These are phyloP conservation scores for Populus davidiana DNA, from an alignment of 345 rosid species.

Conservation along the genomic window DNA sequence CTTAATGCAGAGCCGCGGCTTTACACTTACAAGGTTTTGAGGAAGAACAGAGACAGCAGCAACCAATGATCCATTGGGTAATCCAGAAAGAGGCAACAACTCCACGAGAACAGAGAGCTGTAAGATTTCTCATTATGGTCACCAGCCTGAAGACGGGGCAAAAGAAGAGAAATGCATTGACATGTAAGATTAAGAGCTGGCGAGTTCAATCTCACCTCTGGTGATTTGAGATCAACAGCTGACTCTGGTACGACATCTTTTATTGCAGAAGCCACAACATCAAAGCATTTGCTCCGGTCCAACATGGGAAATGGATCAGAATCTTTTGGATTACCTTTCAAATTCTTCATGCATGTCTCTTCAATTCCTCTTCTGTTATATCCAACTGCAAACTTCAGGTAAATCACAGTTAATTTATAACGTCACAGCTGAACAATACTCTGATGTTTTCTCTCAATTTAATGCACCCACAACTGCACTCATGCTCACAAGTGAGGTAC, in stretches of 20 bases:
- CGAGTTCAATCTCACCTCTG: slow-evolving; percentile 50
- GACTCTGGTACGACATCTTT: slow-evolving; percentile 76
- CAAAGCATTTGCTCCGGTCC: slow-evolving; percentile 78
- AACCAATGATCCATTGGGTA: slow-evolving; percentile 52
- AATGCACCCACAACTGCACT: background rate
- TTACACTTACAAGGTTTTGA: slow-evolving; percentile 58
- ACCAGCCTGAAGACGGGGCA: background rate
- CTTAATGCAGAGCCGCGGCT: slow-evolving; percentile 78
- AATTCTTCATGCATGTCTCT: slow-evolving; percentile 44
- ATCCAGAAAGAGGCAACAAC: slow-evolving; percentile 75
- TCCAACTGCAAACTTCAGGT: slow-evolving; percentile 78
- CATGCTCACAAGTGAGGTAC: no score
- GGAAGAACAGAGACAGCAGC: slow-evolving; percentile 84
- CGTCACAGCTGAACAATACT: background rate
- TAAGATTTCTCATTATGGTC: slow-evolving; percentile 12
- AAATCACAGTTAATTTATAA: background rate
- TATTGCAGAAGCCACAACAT: slow-evolving; percentile 71
- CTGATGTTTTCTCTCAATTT: background rate
- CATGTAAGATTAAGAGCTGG: background rate
- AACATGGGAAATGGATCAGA: slow-evolving; percentile 44
- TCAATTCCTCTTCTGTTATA: slow-evolving; percentile 84
- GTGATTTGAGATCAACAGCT: slow-evolving; percentile 75
- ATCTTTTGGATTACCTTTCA: slow-evolving; percentile 38
- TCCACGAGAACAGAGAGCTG: slow-evolving; percentile 83
- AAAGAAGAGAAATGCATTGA: background rate